Evolutionary conservation across 495 filamentous ascomycete genomes (phyloP).

Genomic region (Penicillium lagena): DNA sequence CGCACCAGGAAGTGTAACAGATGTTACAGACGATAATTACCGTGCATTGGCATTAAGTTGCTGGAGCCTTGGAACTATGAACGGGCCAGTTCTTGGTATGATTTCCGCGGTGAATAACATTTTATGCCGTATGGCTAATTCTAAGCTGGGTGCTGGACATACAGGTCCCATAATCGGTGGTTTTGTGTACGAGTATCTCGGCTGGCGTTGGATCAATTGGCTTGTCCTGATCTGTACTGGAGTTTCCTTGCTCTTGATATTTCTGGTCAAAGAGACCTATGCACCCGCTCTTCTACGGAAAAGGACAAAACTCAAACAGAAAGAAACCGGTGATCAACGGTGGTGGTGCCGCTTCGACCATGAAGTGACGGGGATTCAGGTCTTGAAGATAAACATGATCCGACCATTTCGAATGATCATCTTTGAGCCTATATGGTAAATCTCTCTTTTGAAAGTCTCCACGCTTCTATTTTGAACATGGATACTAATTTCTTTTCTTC

Average conservation of each 20-base stretch:
- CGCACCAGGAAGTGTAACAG: slow-evolving; percentile 67
- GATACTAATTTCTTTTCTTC: slow-evolving; percentile 48
- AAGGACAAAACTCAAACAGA: slow-evolving; percentile 49
- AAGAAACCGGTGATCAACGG: slow-evolving; percentile 55
- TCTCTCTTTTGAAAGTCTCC: slow-evolving; percentile 42
- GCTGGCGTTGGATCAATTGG: slow-evolving; percentile 82
- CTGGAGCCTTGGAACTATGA: slow-evolving; percentile 67
- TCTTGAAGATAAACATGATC: slow-evolving; percentile 53
- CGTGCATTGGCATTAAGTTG: slow-evolving; percentile 62
- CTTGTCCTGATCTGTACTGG: slow-evolving; percentile 61
- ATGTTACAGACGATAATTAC: slow-evolving; percentile 61
- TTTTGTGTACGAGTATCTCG: slow-evolving; percentile 63
- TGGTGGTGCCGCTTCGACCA: slow-evolving; percentile 63
- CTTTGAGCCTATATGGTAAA: slow-evolving; percentile 61
- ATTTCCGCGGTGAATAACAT: not conserved
- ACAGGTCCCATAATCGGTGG: slow-evolving; percentile 60
- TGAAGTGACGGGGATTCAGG: slow-evolving; percentile 18
- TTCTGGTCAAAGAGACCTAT: slow-evolving; percentile 62
- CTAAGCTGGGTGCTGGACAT: slow-evolving; percentile 12
- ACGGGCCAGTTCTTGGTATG: slow-evolving; percentile 42
- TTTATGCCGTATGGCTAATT: slow-evolving; percentile 12
- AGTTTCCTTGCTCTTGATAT: slow-evolving; percentile 40
- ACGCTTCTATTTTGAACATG: slow-evolving; percentile 55
- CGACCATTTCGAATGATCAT: slow-evolving; percentile 62
- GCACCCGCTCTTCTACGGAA: slow-evolving; percentile 54